Evolutionary conservation across 1,139 yeast genomes (phyloP).

Genomic region (Blastobotrys persicus): DNA sequence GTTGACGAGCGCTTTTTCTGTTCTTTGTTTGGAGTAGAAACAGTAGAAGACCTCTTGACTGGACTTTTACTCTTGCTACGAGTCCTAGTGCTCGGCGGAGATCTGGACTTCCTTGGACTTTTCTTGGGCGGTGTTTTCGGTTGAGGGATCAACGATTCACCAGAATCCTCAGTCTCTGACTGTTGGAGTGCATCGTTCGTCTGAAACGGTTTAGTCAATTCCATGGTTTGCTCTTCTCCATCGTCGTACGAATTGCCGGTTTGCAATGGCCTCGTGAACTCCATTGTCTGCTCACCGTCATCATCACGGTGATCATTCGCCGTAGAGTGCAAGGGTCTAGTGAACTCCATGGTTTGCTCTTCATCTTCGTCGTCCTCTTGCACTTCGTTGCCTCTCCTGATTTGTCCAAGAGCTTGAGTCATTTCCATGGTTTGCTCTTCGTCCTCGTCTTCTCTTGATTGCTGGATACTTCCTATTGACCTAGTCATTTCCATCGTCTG

Average conservation of each 20-base stretch:
- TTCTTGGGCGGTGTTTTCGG: slow-evolving; percentile 4
- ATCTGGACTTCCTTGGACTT: slow-evolving; percentile 3
- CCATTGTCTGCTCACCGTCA: slow-evolving; percentile 12
- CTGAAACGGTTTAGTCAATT: slow-evolving; percentile 22
- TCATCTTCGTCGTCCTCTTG: slow-evolving; percentile 10
- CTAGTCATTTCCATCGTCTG: slow-evolving; percentile 24
- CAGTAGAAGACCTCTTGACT: slow-evolving; percentile 2
- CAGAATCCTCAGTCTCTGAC: slow-evolving; percentile 7
- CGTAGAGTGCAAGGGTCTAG: neutral
- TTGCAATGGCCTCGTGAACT: slow-evolving; percentile 13
- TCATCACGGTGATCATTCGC: neutral
- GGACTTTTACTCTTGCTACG: neutral
- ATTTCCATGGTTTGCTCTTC: slow-evolving; percentile 27
- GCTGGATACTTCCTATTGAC: slow-evolving; percentile 17
- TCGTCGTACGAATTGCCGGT: slow-evolving; percentile 5
- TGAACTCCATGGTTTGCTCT: slow-evolving; percentile 7
- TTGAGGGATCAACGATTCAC: slow-evolving; percentile 10
- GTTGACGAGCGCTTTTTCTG: neutral
- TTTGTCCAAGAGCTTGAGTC: slow-evolving; percentile 24
- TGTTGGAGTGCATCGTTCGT: neutral
- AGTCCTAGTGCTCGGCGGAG: neutral
- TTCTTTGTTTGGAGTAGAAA: slow-evolving; percentile 1
- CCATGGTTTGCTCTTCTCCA: slow-evolving; percentile 21
- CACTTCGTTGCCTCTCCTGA: slow-evolving; percentile 10
- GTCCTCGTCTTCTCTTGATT: slow-evolving; percentile 14